These are phyloP conservation scores for Stygiomarasmius scandens DNA, from an alignment of 1,284 basidiomycete genomes.

Conservation along the genomic window DNA sequence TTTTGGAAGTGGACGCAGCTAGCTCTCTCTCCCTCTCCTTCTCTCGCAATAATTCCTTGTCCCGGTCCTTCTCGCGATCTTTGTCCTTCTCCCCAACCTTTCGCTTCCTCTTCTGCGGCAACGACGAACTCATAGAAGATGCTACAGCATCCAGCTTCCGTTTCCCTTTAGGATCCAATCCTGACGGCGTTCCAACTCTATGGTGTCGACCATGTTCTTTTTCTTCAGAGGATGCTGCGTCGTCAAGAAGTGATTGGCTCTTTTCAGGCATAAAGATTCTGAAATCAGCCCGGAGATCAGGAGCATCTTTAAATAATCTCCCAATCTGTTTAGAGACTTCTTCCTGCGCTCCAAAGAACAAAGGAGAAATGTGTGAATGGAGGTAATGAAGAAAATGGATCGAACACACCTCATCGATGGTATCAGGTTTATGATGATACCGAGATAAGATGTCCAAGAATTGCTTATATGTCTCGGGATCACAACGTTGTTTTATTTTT, in stretches of 20 bases:
- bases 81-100: slow-evolving; percentile 52
- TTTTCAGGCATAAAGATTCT: slow-evolving; percentile 88
- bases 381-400: slow-evolving; percentile 26
- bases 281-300: slow-evolving; percentile 90
- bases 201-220: slow-evolving; percentile 17
- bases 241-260: slow-evolving; percentile 51
- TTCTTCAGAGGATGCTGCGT: slow-evolving; percentile 30
- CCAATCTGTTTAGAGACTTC: slow-evolving; percentile 88
- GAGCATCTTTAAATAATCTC: slow-evolving; percentile 83
- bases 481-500: slow-evolving; percentile 95
- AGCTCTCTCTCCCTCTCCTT: slow-evolving; percentile 22
- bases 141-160: slow-evolving; percentile 39
- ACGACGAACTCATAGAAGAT: slow-evolving; percentile 27
- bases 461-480: slow-evolving; percentile 91
- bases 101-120: slow-evolving; percentile 68
- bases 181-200: slow-evolving; percentile 24
- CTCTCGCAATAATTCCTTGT: slow-evolving; percentile 37
- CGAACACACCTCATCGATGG: slow-evolving; percentile 76
- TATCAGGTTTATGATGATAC: slow-evolving; percentile 55
- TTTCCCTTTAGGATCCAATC: slow-evolving; percentile 26
- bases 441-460: slow-evolving; percentile 90
- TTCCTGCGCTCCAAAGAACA: slow-evolving; percentile 39
- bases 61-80: slow-evolving; percentile 38
- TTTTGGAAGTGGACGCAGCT: background rate
- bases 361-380: slow-evolving; percentile 36